Conservation (phyloP, 169 alveolate species). For the Plasmodium inui region DNA sequence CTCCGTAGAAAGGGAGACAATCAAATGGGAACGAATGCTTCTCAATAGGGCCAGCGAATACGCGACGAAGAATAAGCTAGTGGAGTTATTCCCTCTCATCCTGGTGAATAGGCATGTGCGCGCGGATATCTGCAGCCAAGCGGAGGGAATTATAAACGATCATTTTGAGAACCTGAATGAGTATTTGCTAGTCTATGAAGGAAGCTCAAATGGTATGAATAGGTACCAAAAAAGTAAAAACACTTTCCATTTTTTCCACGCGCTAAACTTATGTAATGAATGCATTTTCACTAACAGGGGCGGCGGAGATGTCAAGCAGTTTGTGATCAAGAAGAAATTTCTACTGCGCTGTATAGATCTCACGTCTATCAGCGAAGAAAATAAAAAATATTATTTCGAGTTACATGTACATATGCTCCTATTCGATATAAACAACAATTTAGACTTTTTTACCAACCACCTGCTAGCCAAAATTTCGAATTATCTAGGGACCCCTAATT, state of each 20-base stretch:
- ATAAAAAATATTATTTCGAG: conserved; percentile 1
- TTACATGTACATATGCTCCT: conserved; percentile 73
- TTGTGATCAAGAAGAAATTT: conserved; percentile 36
- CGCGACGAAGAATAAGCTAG: conserved; percentile 18
- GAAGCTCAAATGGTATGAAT: not conserved
- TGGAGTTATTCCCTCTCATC: conserved; percentile 35
- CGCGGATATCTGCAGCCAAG: not conserved
- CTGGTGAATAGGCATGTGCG: conserved; percentile 3
- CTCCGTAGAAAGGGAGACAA: conserved; percentile 1
- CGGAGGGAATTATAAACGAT: conserved; percentile 12
- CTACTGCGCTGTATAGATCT: conserved; percentile 18
- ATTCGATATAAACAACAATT: conserved; percentile 50
- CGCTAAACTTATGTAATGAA: conserved; percentile 67
- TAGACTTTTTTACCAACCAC: conserved; percentile 24
- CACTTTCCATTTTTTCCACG: not conserved
- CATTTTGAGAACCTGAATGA: conserved; percentile 1
- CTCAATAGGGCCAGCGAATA: not conserved
- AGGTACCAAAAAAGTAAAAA: not conserved
- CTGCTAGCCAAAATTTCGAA: conserved; percentile 12
- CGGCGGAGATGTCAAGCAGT: conserved; percentile 2
- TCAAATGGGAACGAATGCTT: not conserved
- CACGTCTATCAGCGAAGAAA: not conserved
- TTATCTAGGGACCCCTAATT: not conserved
- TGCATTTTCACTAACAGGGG: conserved; percentile 28
- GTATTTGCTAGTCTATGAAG: not conserved